Percentiles rank a stretch among this genome's conserved stretches.
Conservation (phyloP, 768 basidiomycete genomes). For the Mycena rosella region DNA sequence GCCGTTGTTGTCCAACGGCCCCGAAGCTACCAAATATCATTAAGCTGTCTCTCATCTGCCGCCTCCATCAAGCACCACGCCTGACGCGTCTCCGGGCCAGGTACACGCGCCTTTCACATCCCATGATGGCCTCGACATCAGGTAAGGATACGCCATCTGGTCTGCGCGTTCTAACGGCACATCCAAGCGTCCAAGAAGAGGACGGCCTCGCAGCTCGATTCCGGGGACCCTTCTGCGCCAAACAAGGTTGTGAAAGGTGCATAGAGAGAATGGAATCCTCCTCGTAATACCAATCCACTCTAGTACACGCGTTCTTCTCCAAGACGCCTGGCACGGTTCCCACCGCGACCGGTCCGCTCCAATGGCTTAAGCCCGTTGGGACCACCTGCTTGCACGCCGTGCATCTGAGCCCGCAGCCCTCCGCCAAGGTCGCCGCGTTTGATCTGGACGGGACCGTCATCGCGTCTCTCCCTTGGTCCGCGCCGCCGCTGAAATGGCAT, state of each 20-base stretch:
- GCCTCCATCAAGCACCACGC: neutral
- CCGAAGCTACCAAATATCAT: neutral
- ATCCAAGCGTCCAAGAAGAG: constrained; percentile 22
- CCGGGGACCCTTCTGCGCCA: neutral
- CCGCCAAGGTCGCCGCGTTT: constrained; percentile 78
- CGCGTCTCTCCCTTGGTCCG: constrained; percentile 47
- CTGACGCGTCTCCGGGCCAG: constrained; percentile 10
- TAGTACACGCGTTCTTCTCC: constrained; percentile 59
- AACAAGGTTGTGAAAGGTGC: constrained; percentile 36
- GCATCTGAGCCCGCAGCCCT: constrained; percentile 56
- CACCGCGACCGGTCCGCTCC: constrained; percentile 41
- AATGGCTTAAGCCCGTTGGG: constrained; percentile 57
- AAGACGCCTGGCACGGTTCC: constrained; percentile 35
- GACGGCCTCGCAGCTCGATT: constrained; percentile 22
- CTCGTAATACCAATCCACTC: neutral
- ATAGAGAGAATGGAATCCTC: neutral
- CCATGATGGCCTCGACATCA: neutral
- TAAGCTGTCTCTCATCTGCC: constrained; percentile 6
- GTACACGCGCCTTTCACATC: constrained; percentile 8
- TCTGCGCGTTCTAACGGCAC: neutral
- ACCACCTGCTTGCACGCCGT: constrained; percentile 58
- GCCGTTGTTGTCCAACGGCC: neutral
- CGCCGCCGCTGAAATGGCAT: constrained; percentile 57
- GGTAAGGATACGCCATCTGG: neutral
- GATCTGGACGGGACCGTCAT: constrained; percentile 94